Evolutionary conservation across 192 early-diverging fungal genomes (phyloP).

Genomic region (Coemansia sp.): DNA sequence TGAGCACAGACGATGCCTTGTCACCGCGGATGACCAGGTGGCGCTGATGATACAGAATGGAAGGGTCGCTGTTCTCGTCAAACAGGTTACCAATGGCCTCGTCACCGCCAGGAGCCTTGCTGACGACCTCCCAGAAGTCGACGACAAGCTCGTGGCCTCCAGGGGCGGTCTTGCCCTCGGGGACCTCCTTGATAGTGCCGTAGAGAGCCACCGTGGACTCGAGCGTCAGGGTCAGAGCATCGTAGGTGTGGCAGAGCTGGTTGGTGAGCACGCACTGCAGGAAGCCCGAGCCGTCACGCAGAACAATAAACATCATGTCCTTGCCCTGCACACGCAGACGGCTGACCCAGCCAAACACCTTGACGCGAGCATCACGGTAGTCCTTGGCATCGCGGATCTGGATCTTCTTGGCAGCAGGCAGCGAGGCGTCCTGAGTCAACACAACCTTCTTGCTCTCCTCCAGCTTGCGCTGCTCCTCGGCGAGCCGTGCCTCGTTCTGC

Average conservation of each 20-base stretch:
- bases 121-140: constrained; percentile 95
- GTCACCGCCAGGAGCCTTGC: constrained; percentile 90
- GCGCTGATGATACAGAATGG: constrained; percentile 84
- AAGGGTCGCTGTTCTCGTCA: constrained; percentile 85
- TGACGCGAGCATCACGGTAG: constrained; percentile 74
- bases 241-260: constrained; percentile 87
- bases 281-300: constrained; percentile 93
- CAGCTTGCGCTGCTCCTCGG: constrained; percentile 73
- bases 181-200: constrained; percentile 83
- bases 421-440: constrained; percentile 63
- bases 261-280: constrained; percentile 91
- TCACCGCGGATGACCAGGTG: constrained; percentile 96
- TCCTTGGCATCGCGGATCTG: constrained; percentile 64
- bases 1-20: constrained; percentile 79
- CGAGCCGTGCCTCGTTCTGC: constrained; percentile 48
- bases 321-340: constrained; percentile 93
- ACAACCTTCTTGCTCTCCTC: constrained; percentile 85
- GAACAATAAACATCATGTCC: constrained; percentile 91
- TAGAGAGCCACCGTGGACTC: constrained; percentile 92
- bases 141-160: constrained; percentile 92
- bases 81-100: constrained; percentile 90
- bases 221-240: constrained; percentile 85
- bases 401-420: constrained; percentile 79
- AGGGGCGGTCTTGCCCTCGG: constrained; percentile 93
- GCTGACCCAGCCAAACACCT: constrained; percentile 94